Evolutionary conservation across 768 basidiomycete species (phyloP).

Genomic region (Rhodotorula taiwanensis): DNA sequence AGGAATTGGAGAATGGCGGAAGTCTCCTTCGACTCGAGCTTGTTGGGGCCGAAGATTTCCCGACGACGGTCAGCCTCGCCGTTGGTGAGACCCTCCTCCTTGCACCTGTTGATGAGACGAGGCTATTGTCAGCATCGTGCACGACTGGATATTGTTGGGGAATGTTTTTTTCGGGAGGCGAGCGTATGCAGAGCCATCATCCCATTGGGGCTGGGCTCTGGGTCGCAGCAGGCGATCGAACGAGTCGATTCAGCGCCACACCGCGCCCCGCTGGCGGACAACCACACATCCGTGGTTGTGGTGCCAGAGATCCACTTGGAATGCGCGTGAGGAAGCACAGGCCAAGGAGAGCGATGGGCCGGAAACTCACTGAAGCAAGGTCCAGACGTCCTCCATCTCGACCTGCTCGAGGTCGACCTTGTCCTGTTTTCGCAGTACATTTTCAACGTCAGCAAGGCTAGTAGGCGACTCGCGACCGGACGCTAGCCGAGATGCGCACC

Average conservation of each 20-base stretch:
- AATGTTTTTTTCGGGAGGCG: too few species aligned
- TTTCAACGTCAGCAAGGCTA: too few species aligned
- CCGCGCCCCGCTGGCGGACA: neutral
- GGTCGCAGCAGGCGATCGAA: too few species aligned
- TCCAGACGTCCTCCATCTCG: constrained; percentile 93
- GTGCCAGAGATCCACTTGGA: too few species aligned
- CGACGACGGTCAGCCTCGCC: constrained; percentile 77
- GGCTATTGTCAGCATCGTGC: neutral
- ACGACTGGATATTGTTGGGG: too few species aligned
- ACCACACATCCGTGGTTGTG: too few species aligned
- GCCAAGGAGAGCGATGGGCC: neutral
- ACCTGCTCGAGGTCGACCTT: constrained; percentile 98
- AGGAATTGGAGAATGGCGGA: constrained; percentile 67
- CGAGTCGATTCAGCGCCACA: neutral
- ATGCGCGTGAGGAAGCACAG: neutral
- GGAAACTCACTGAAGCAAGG: constrained; percentile 62
- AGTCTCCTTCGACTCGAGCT: constrained; percentile 81
- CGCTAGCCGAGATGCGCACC: neutral
- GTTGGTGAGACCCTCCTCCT: constrained; percentile 64
- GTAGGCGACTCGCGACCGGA: too few species aligned
- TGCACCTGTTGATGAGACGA: constrained; percentile 50
- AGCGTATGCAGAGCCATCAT: too few species aligned
- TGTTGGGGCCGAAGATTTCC: constrained; percentile 93
- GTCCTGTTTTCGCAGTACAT: constrained; percentile 59
- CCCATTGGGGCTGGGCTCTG: too few species aligned